A percentile compares a stretch with the other conserved stretches of the same genome.
Conservation (phyloP, 2,329 filamentous ascomycete genomes). For the Tolypocladium tropicale region DNA sequence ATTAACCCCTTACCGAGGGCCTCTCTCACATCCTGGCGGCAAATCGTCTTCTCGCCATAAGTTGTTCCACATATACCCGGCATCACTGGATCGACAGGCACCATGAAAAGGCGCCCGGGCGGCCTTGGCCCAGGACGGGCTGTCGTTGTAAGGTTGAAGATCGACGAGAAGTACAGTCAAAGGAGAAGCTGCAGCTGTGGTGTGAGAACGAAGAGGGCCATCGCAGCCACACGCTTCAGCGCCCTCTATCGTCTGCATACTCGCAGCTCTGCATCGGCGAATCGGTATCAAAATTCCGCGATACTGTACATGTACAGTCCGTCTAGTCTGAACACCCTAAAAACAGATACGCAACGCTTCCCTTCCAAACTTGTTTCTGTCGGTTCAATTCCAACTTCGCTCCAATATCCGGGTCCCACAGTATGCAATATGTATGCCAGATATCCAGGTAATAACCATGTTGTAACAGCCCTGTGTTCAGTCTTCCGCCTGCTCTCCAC, state of each 20-base stretch:
- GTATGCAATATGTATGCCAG: slow-evolving; percentile 1
- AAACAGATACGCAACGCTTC: neutral
- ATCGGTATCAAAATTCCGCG: neutral
- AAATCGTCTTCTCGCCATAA: too few species aligned
- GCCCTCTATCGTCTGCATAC: too few species aligned
- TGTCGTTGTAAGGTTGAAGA: neutral
- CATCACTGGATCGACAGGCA: too few species aligned
- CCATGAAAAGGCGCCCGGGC: too few species aligned
- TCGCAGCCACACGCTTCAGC: too few species aligned
- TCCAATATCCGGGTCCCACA: neutral
- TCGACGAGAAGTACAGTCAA: too few species aligned
- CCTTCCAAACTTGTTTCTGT: neutral
- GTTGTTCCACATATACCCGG: too few species aligned
- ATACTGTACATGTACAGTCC: neutral
- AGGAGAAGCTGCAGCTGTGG: too few species aligned
- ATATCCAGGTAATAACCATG: neutral
- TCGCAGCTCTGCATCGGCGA: neutral
- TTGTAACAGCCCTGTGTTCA: neutral
- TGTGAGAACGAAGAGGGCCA: too few species aligned
- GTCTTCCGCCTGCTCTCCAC: neutral
- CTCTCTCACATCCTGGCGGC: too few species aligned
- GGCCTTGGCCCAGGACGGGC: too few species aligned
- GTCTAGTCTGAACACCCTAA: neutral
- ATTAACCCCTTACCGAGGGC: too few species aligned
- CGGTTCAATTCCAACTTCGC: neutral